Evolutionary conservation across 169 alveolate species (phyloP).

Genomic region (Cryptosporidium baileyi): DNA sequence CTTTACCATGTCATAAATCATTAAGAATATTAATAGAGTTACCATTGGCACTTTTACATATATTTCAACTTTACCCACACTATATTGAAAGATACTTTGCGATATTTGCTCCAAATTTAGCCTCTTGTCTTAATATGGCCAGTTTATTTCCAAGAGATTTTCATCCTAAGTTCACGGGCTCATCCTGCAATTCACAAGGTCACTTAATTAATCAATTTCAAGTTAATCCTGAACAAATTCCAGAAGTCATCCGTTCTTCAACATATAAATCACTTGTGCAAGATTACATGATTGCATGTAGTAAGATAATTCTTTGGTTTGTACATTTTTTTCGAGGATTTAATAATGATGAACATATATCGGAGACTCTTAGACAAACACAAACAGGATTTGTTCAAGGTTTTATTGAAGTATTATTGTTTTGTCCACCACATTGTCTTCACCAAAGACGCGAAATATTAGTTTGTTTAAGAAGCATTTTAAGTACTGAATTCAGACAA

Average conservation of each 20-base stretch:
- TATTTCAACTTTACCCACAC: constrained; percentile 62
- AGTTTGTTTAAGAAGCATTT: constrained; percentile 52
- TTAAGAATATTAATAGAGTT: constrained; percentile 56
- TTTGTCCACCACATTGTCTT: constrained; percentile 60
- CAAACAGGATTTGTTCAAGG: constrained; percentile 49
- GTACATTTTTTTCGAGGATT: constrained; percentile 58
- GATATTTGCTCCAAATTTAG: constrained; percentile 67
- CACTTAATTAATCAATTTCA: constrained; percentile 10
- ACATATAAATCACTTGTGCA: constrained; percentile 40
- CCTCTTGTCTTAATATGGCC: constrained; percentile 44
- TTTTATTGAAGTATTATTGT: constrained; percentile 25
- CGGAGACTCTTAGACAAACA: constrained; percentile 59
- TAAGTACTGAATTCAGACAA: constrained; percentile 52
- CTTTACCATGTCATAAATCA: constrained; percentile 59
- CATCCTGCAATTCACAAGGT: constrained; percentile 1
- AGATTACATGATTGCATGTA: constrained; percentile 65
- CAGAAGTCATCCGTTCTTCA: constrained; percentile 33
- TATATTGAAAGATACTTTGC: constrained; percentile 62
- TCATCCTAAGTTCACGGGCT: constrained; percentile 45
- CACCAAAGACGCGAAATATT: constrained; percentile 69
- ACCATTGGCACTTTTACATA: constrained; percentile 63
- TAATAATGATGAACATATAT: constrained; percentile 36
- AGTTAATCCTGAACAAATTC: constrained; percentile 14
- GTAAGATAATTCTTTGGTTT: constrained; percentile 60
- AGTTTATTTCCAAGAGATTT: constrained; percentile 60